Evolutionary conservation across 805 yeast species (phyloP), one percentile per base, ranked within the genome.

Genomic region (Tetrapisispora pingtungensis): DNA sequence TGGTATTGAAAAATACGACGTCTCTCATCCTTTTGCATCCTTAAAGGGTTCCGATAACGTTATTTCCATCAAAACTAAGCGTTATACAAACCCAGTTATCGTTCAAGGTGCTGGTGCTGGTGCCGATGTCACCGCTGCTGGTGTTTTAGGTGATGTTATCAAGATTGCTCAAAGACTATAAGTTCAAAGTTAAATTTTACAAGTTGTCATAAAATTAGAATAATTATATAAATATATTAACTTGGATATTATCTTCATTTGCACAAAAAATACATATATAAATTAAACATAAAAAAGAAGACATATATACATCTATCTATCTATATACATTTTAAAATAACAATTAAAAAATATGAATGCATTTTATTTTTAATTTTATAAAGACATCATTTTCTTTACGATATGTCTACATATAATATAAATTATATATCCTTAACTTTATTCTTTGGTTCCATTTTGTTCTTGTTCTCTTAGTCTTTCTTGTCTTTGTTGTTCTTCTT

Each of bases 71-170:
- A 81, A 80, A 65, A 83, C 97, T 28, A 80, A 85, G 63, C 84
- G 99, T 70, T 93, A 93, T 68, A 77, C 82, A 34, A 87, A 86
- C 67, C 98, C 98, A 43, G 74, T 93, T 63, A 82, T 93, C 50
- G 76, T 93, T 57, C 98, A 93, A 74, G 99, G 99, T 68, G 98
- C 99, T 28, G 99, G 95, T 56, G 77, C 95, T 56, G 93, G 94
- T 59, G 81, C 80, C 38, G 84, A 70, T 15, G 85, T 80, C 38
- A 79, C 84, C 28, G 84, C 85, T 47, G 81, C 82, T 56, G 99
- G 98, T 67, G 97, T 93, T 36, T 75, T 93, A 53, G 95, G 94
- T 43, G 99, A 93, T 64, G 81, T 85, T 32, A 75, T 93, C 62
- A 93, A 87, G 73, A 81, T 87, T 55, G 96, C 94, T 36, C 88